These are phyloP conservation scores for Camellia sinensis DNA, from an alignment of 148 eudicot genomes.

Conservation along the genomic window DNA sequence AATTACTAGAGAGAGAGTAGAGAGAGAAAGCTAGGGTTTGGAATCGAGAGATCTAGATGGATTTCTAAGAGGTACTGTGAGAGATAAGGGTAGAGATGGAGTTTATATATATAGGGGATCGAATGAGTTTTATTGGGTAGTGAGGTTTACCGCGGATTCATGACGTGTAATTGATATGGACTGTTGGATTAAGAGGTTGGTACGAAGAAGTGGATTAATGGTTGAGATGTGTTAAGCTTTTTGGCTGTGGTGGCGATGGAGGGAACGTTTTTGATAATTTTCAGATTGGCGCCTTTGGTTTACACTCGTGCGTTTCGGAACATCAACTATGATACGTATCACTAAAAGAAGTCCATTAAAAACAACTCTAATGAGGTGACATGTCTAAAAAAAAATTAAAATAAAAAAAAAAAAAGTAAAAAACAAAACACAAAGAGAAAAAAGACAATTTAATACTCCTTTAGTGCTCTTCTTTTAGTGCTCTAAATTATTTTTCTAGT, in stretches of 20 bases:
- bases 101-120: neutral
- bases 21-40: neutral
- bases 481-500: too few relatives aligned
- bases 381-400: too few relatives aligned
- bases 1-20: neutral
- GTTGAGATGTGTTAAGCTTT: neutral
- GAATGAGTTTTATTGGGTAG: neutral
- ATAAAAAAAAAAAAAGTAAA: too few relatives aligned
- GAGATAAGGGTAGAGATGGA: neutral
- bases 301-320: too few relatives aligned
- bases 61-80: neutral
- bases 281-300: too few relatives aligned
- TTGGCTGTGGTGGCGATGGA: neutral
- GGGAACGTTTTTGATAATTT: neutral
- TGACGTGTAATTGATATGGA: neutral
- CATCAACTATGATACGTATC: too few relatives aligned
- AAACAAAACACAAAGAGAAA: too few relatives aligned
- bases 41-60: neutral
- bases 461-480: too few relatives aligned
- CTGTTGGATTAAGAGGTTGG: neutral
- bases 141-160: conserved; percentile 6
- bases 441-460: too few relatives aligned
- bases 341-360: too few relatives aligned
- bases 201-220: neutral
- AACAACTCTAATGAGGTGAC: too few relatives aligned